Evolutionary conservation across 352 stramenopile genomes (phyloP).

Genomic region (Blastocystis sp.): DNA sequence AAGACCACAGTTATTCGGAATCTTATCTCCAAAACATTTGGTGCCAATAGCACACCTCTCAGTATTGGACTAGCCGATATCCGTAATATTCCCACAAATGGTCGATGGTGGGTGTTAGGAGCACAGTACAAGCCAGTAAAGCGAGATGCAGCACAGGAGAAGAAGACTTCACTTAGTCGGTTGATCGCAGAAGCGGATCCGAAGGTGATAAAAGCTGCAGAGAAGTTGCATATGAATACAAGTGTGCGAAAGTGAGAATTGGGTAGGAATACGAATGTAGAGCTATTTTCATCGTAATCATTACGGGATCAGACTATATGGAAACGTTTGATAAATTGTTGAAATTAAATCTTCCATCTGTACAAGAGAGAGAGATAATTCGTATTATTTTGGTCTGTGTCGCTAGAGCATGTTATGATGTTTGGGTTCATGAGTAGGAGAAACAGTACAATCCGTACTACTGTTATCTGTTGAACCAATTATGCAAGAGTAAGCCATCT

Average conservation of each 20-base stretch:
- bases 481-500: constrained; percentile 45
- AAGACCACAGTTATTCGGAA: constrained; percentile 31
- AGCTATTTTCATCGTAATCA: constrained; percentile 39
- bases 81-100: constrained; percentile 44
- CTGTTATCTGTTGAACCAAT: constrained; percentile 20
- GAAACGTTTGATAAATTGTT: constrained; percentile 49
- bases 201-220: constrained; percentile 39
- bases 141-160: not conserved
- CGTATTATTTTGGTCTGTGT: constrained; percentile 60
- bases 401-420: not conserved
- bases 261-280: not conserved
- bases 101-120: constrained; percentile 58
- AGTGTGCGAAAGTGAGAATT: constrained; percentile 39
- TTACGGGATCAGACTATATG: constrained; percentile 58
- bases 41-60: constrained; percentile 2
- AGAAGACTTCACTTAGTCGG: constrained; percentile 28
- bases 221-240: constrained; percentile 66
- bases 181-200: constrained; percentile 7
- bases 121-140: constrained; percentile 50
- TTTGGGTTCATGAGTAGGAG: not conserved
- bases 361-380: constrained; percentile 65
- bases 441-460: constrained; percentile 65
- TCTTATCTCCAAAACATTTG: constrained; percentile 46
- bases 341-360: constrained; percentile 37
- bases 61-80: constrained; percentile 39